Evolutionary conservation across 768 basidiomycete species (phyloP).

Genomic region (Tremella mesenterica): DNA sequence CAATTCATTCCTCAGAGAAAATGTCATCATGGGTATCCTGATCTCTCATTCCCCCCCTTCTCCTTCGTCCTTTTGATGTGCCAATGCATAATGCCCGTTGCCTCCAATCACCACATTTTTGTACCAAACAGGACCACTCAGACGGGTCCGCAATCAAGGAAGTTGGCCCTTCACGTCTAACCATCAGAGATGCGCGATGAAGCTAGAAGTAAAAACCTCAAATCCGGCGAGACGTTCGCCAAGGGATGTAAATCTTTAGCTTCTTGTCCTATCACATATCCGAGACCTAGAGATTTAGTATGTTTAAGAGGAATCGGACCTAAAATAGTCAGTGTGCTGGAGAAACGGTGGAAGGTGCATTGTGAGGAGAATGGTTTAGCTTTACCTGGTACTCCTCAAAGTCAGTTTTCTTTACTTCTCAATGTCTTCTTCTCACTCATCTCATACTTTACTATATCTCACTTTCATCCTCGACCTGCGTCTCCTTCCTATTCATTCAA

Average conservation of each 20-base stretch:
- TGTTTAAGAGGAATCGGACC: conserved; percentile 32
- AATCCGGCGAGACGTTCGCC: conserved; percentile 30
- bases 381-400: conserved; percentile 18
- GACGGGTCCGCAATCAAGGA: background rate
- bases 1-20: too few relatives aligned
- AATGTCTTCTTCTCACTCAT: background rate
- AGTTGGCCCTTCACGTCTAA: background rate
- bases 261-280: conserved; percentile 34
- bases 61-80: too few relatives aligned
- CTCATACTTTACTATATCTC: too few relatives aligned
- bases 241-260: conserved; percentile 34
- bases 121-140: background rate
- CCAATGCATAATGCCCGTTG: too few relatives aligned
- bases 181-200: conserved; percentile 27
- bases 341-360: conserved; percentile 29
- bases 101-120: background rate
- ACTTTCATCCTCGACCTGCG: too few relatives aligned
- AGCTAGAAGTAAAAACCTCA: conserved; percentile 27
- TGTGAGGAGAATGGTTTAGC: conserved; percentile 29
- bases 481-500: too few relatives aligned
- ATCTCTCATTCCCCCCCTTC: too few relatives aligned
- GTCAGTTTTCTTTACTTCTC: conserved; percentile 10
- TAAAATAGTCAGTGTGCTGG: conserved; percentile 28
- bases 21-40: too few relatives aligned
- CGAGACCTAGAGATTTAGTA: conserved; percentile 32